Base-by-base conservation (phyloP, 2,329 filamentous ascomycete species). In the Scedosporium dehoogii region DNA sequence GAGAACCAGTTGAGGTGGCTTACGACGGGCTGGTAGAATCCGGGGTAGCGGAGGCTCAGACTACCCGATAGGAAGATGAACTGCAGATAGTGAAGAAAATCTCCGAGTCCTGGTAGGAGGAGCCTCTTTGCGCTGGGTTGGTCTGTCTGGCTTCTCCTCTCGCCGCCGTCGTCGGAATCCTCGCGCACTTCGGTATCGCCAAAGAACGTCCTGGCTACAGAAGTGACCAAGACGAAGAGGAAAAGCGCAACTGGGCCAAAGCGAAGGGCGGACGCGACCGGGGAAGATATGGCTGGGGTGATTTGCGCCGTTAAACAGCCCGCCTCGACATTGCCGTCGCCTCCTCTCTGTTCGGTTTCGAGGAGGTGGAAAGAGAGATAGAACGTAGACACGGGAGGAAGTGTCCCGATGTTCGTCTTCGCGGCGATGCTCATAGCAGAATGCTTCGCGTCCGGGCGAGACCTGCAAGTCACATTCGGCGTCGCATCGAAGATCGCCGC, bases 51-150 rank as follows among this genome's bases (percentile, higher is more conserved):
- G 60, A 92, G 73, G n/a, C 83, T 88, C 58, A 92, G 76, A 14
- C 84, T 83, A 3, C 87, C 88, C 0, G 87, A 85, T 64, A 92
- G 76, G 56, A 91, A 86, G 59, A 89, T 79, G 69, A 90, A 91
- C 68, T 92, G 89, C 12, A 92, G 82, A 70, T 91, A 91, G 68
- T 89, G 85, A 42, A 92, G 75, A 68, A 88, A 91, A 69, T 91
- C 67, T 12, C 68, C 69, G 2, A 72, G 48, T 3, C 55, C 59
- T 9, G 64, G 60, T 6, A 63, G 23, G n/a, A 61, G 59, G 14
- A 23, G 14, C 9, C 51, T 27, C 18, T 14, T 42, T 38, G 60
- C 5, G 14, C 10, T 1, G 14, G 42, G 42, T 16, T 21, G 44
- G 38, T 76, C 79, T 66, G 78, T 79, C 12, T n/a, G 38, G n/a